Evolutionary conservation across 495 filamentous ascomycete genomes (phyloP).

Genomic region (Aspergillus carlsbadensis): DNA sequence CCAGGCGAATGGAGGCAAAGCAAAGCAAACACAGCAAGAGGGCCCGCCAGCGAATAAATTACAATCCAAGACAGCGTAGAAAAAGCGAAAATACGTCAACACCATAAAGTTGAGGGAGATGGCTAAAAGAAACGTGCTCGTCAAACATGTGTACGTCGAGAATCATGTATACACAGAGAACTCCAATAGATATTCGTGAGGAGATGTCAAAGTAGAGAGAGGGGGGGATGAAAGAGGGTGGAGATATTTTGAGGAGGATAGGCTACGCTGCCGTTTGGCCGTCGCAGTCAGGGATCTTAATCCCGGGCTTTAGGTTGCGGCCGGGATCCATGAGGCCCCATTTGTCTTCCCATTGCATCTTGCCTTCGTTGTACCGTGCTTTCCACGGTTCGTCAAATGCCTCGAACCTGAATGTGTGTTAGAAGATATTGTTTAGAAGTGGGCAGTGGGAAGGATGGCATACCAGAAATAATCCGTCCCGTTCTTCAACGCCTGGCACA

Average conservation of each 20-base stretch:
- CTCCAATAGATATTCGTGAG: neutral
- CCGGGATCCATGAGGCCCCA: conserved; percentile 92
- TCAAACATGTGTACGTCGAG: too few species aligned
- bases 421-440: neutral
- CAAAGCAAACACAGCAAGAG: neutral
- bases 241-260: neutral
- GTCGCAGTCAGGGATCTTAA: conserved; percentile 86
- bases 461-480: conserved; percentile 93
- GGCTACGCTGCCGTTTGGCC: conserved; percentile 61
- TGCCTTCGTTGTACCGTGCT: conserved; percentile 61
- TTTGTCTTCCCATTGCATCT: conserved; percentile 88
- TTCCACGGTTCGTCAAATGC: conserved; percentile 98
- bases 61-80: conserved; percentile 8
- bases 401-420: conserved; percentile 60
- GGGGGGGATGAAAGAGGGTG: neutral
- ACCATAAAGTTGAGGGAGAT: neutral
- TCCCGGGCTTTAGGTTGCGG: conserved; percentile 78
- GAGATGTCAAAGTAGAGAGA: neutral
- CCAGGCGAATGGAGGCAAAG: neutral
- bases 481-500: conserved; percentile 76
- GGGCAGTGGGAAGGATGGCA: conserved; percentile 20
- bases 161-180: neutral
- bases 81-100: conserved; percentile 12
- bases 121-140: neutral
- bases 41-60: conserved; percentile 7